Base-by-base conservation (phyloP, 805 yeast genomes). In the Kurtzmaniella cleridarum region DNA sequence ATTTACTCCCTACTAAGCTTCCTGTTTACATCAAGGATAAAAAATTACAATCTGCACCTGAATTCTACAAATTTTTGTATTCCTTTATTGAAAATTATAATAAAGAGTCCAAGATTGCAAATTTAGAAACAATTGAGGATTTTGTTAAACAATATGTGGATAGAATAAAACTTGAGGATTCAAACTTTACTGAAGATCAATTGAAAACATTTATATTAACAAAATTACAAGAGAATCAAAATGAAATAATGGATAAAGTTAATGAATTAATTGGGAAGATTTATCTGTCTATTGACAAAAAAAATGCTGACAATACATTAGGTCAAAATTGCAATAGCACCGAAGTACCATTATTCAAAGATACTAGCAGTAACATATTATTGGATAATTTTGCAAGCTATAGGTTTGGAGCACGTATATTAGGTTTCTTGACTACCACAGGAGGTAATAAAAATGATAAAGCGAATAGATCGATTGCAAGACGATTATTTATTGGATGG, bases 401-500 rank as follows among this genome's bases (percentile, higher is more conserved):
- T 43, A 54, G 48, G 12, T 47, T 60, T 3, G 72, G 71, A 2
- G 45, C 71, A 0, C 47, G 72, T 36, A 63, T 67, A 3, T 47
- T 68, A 13, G 73, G 74, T 2, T 68, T 64, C 35, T 49, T 67
- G 17, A 67, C 73, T 7, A 32, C 30, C 26, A 40, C 16, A 24
- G 42, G 34, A 29, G 27, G 27, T 13, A 12, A n/a, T 3, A 28
- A 34, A 23, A 51, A 54, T 1, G 46, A 55, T 3, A 31, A 36
- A 11, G 41, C 38, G 1, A 27, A 46, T 2, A 53, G 51, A 28
- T 47, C 62, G 2, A 32, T 62, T 1, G 32, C 42, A 3, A 43
- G 70, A 3, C 59, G 50, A 33, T 11, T 64, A 3, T 53, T 65
- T 13, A 44, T 62, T 20, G 73, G 74, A 1, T 67, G 72, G 73